phyloP scores from a whole-genome alignment of 176 grass and related monocot species.

The Bromus sterilis region DNA sequence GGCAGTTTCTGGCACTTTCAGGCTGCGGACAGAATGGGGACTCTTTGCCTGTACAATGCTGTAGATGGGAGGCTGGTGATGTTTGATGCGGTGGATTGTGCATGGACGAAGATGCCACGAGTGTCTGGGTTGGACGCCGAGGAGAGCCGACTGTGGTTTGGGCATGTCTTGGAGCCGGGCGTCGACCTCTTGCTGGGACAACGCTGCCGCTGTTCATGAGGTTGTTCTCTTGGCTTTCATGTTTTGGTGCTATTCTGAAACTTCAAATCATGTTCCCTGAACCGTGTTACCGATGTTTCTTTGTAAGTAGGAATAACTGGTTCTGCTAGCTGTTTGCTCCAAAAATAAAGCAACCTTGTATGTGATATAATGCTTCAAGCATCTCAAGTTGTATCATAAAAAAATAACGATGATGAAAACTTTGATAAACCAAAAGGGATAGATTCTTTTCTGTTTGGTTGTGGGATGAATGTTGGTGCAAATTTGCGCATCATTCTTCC shows the following conservation, averaged over 20 bases:
- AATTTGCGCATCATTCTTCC: neutral
- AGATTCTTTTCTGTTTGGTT: neutral
- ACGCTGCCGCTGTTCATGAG: neutral
- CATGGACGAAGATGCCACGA: constrained; percentile 13
- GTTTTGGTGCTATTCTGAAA: neutral
- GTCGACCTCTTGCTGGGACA: constrained; percentile 15
- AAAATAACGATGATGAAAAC: neutral
- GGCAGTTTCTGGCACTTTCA: constrained; percentile 43
- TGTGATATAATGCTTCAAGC: neutral
- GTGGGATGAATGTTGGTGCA: neutral
- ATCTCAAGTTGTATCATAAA: neutral
- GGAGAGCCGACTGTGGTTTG: constrained; percentile 28
- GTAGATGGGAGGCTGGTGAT: constrained; percentile 31
- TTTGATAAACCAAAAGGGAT: neutral
- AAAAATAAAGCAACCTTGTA: constrained; percentile 8
- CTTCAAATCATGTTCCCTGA: neutral
- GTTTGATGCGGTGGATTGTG: constrained; percentile 25
- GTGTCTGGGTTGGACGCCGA: constrained; percentile 2
- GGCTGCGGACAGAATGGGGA: constrained; percentile 26
- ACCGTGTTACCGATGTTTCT: neutral
- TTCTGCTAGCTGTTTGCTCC: neutral
- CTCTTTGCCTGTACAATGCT: constrained; percentile 48
- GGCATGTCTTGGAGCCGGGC: constrained; percentile 45
- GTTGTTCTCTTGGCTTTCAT: neutral
- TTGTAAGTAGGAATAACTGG: neutral